A percentile compares a stretch with the other conserved stretches of the same genome.
phyloP scores from a whole-genome alignment of 2,329 filamentous ascomycete genomes.

The Colletotrichum sp. region DNA sequence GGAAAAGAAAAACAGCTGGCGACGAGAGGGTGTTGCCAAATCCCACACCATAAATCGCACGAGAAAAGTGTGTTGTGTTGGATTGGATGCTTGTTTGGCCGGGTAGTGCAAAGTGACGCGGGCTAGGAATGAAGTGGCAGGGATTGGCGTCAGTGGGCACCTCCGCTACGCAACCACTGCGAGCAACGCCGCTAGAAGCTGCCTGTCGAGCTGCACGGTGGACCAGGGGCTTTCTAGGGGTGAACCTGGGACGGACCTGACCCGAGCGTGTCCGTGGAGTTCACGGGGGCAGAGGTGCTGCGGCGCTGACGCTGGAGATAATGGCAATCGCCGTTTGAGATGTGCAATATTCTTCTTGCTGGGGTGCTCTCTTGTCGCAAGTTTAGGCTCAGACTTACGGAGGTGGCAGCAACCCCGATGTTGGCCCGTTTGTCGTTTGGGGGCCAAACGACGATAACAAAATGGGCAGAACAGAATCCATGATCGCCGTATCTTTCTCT shows the following conservation, averaged over 20 bases:
- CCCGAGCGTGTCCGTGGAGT: not conserved
- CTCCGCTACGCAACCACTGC: constrained; percentile 7
- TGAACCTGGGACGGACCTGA: constrained; percentile 3
- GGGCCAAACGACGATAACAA: not conserved
- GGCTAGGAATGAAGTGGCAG: constrained; percentile 14
- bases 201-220: not conserved
- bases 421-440: not conserved
- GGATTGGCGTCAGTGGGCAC: constrained; percentile 5
- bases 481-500: not conserved
- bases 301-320: not conserved
- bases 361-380: not conserved
- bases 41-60: constrained; percentile 11
- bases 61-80: constrained; percentile 11
- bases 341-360: not conserved
- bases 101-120: constrained; percentile 11
- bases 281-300: not conserved
- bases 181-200: constrained; percentile 1
- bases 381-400: not conserved
- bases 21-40: constrained; percentile 15
- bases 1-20: not conserved
- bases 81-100: constrained; percentile 12
- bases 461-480: not conserved
- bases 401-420: not conserved
- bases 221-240: constrained; percentile 1
- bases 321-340: not conserved